Conservation (phyloP, 805 yeast species). For the Nakazawaea populi region DNA sequence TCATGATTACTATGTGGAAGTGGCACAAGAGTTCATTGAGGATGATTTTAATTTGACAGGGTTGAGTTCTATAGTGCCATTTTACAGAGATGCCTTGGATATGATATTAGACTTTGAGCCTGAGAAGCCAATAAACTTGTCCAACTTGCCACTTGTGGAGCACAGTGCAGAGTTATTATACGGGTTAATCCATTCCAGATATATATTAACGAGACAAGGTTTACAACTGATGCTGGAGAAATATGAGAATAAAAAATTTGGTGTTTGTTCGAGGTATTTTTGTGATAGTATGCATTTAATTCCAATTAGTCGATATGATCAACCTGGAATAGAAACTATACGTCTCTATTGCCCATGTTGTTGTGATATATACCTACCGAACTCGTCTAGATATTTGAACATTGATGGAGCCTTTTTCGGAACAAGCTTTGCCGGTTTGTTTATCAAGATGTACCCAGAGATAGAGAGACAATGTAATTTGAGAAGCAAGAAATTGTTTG, state of each 20-base stretch:
- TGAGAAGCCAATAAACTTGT: conserved; percentile 47
- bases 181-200: conserved; percentile 92
- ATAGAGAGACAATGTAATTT: conserved; percentile 69
- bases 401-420: conserved; percentile 98
- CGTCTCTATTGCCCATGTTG: conserved; percentile 93
- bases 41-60: conserved; percentile 97
- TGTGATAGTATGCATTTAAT: conserved; percentile 88
- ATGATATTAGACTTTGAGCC: conserved; percentile 83
- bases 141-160: conserved; percentile 71
- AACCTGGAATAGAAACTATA: conserved; percentile 89
- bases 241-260: conserved; percentile 84
- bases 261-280: conserved; percentile 82
- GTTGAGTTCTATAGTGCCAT: conserved; percentile 76
- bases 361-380: conserved; percentile 84
- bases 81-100: conserved; percentile 87
- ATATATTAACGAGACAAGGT: conserved; percentile 83
- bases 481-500: conserved; percentile 52
- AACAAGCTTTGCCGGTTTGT: conserved; percentile 89
- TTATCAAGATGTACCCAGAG: conserved; percentile 88
- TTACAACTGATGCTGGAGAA: conserved; percentile 90
- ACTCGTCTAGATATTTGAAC: conserved; percentile 77
- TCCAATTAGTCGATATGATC: conserved; percentile 89
- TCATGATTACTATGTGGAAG: conserved; percentile 89
- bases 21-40: conserved; percentile 86
- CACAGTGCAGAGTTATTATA: conserved; percentile 89